Conservation (phyloP, 306 rosid species). For the Medicago arabica region DNA sequence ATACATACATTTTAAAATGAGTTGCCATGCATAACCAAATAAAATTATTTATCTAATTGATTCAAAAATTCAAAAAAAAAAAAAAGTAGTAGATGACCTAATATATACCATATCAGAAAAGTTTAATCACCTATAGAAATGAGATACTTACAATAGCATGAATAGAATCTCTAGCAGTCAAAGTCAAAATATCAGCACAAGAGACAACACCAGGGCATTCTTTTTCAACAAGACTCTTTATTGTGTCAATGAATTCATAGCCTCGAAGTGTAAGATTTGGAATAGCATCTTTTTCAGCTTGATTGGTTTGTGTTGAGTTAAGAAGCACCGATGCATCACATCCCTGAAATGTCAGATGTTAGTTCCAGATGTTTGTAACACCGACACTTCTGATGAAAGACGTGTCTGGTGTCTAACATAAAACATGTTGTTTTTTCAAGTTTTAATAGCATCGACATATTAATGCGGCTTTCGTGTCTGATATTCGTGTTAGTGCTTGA, state of each 20-base stretch:
- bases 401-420: background rate
- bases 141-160: slow-evolving; percentile 61
- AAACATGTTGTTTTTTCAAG: too few relatives aligned
- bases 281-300: slow-evolving; percentile 55
- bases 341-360: slow-evolving; percentile 54
- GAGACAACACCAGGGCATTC: slow-evolving; percentile 87
- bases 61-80: too few relatives aligned
- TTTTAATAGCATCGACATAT: background rate
- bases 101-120: too few relatives aligned
- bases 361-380: background rate
- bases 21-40: too few relatives aligned
- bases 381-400: background rate
- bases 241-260: slow-evolving; percentile 63
- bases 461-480: background rate
- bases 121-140: too few relatives aligned
- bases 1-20: too few relatives aligned
- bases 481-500: too few relatives aligned
- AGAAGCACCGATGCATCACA: slow-evolving; percentile 89
- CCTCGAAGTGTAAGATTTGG: slow-evolving; percentile 86
- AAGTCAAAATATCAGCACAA: slow-evolving; percentile 74
- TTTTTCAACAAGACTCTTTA: slow-evolving; percentile 77
- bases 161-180: slow-evolving; percentile 79
- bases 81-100: too few relatives aligned
- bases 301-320: slow-evolving; percentile 59
- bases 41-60: too few relatives aligned